These are phyloP conservation scores for Lipomyces yamadae DNA, from an alignment of 805 yeast species.

Conservation along the genomic window DNA sequence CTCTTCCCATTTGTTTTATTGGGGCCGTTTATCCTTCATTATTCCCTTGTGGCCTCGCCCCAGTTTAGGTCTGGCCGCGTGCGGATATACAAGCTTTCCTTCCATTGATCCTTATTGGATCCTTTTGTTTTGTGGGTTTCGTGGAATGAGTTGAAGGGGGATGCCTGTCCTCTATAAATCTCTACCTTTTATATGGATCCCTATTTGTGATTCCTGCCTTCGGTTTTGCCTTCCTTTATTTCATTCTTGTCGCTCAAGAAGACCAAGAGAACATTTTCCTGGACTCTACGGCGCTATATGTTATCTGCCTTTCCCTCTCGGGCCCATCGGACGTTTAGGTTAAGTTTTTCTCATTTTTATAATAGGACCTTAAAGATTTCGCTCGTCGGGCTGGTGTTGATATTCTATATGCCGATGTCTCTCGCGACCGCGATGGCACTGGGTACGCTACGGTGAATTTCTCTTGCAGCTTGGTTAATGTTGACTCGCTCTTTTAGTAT, in stretches of 20 bases:
- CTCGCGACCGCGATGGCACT: slow-evolving; percentile 46
- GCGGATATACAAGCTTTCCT: background rate
- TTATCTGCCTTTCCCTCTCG: slow-evolving; percentile 24
- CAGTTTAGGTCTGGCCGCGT: background rate
- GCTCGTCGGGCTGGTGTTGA: slow-evolving; percentile 67
- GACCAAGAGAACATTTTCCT: slow-evolving; percentile 11
- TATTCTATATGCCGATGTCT: slow-evolving; percentile 47
- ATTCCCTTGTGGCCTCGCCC: background rate
- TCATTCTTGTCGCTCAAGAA: slow-evolving; percentile 7
- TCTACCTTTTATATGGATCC: slow-evolving; percentile 1
- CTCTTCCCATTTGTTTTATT: background rate
- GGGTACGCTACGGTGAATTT: slow-evolving; percentile 38
- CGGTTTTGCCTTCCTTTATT: background rate
- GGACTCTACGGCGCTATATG: slow-evolving; percentile 4
- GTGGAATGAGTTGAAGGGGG: background rate
- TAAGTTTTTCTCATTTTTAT: slow-evolving; percentile 28
- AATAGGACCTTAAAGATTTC: slow-evolving; percentile 65
- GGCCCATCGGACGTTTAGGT: slow-evolving; percentile 40
- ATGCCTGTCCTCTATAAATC: background rate
- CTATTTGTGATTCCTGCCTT: background rate
- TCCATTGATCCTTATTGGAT: background rate
- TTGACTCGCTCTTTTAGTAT: slow-evolving; percentile 33
- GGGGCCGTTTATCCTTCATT: slow-evolving; percentile 1
- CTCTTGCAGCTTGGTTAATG: background rate
- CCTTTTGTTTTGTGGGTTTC: background rate